Evolutionary conservation across 75 land plant genomes (phyloP), one percentile per base, ranked within the genome.

Genomic region (Isoetes taiwanensis): DNA sequence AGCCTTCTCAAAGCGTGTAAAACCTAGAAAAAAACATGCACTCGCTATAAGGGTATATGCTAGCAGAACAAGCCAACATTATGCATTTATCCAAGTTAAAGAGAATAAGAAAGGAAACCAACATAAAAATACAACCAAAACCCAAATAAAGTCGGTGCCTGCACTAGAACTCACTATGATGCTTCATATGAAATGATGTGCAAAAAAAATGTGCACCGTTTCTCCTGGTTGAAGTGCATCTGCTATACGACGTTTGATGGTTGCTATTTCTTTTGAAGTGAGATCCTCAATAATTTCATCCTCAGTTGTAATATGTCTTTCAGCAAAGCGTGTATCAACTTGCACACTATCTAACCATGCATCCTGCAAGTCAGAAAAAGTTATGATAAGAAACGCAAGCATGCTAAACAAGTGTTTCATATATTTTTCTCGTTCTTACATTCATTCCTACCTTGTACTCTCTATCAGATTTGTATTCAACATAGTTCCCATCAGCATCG

Each of bases 271-370:
- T 29, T 74, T 78, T 19, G 78, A 56, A 0, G 80, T 59, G 12
- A 86, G 75, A 3, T 71, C 77, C 2, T 69, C 43, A 11, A 56
- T 62, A 20, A 76, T 67, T 1, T 66, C 82, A 20, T 79, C 82
- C 41, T 60, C 58, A 8, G 25, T 41, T 28, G 12, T 42, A n/a
- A n/a, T n/a, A n/a, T n/a, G 52, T 41, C 68, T 74, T 52, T 34
- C 70, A 53, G 77, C 69, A 55, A 69, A 61, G 41, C 57, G 70
- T 37, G 70, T 46, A 41, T 80, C 80, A 56, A 75, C 78, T 16
- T 83, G 74, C 57, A 74, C 73, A 66, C 76, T 91, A 65, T 86
- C 97, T 57, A 91, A 66, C 97, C 97, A 91, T 38, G 97, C 94
- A 80, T 91, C 97, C 97, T 91, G 61, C 21, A 33, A 24, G n/a